Percentiles rank a stretch among this genome's conserved stretches.
Conservation (phyloP, 2,329 filamentous ascomycete genomes). For the Colletotrichum salicis region DNA sequence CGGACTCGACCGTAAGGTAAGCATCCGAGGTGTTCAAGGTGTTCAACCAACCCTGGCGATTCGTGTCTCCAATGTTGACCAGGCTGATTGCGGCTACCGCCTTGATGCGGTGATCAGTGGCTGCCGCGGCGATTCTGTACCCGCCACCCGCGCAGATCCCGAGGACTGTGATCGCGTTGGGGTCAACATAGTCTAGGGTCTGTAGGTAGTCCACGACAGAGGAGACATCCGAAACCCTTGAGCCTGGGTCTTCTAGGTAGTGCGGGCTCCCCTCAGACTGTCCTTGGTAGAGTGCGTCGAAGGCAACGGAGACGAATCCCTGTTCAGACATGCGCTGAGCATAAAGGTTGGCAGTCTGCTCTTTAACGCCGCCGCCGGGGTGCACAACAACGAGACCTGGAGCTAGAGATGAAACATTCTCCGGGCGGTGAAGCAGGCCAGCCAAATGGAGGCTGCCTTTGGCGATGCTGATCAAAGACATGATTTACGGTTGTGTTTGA, state of each 20-base stretch:
- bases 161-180: constrained; percentile 48
- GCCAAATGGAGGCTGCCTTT: not conserved
- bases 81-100: constrained; percentile 47
- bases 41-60: constrained; percentile 36
- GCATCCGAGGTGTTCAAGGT: not conserved
- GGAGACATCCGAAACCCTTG: constrained; percentile 49
- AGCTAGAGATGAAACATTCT: not conserved
- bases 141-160: constrained; percentile 53
- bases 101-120: constrained; percentile 50
- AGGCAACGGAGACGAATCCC: constrained; percentile 48
- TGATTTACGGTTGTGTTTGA: not conserved
- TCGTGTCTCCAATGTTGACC: constrained; percentile 44
- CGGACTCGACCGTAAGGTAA: too few species aligned
- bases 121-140: constrained; percentile 48
- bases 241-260: constrained; percentile 49
- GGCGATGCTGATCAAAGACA: constrained; percentile 7
- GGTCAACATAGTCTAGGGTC: constrained; percentile 43
- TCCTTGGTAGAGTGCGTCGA: constrained; percentile 52
- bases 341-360: constrained; percentile 49
- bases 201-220: constrained; percentile 48
- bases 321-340: constrained; percentile 42
- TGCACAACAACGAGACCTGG: constrained; percentile 45
- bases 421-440: not conserved
- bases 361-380: constrained; percentile 48
- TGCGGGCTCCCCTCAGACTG: constrained; percentile 48